Conservation (phyloP, 345 rosid genomes). For the Acer negundo region DNA sequence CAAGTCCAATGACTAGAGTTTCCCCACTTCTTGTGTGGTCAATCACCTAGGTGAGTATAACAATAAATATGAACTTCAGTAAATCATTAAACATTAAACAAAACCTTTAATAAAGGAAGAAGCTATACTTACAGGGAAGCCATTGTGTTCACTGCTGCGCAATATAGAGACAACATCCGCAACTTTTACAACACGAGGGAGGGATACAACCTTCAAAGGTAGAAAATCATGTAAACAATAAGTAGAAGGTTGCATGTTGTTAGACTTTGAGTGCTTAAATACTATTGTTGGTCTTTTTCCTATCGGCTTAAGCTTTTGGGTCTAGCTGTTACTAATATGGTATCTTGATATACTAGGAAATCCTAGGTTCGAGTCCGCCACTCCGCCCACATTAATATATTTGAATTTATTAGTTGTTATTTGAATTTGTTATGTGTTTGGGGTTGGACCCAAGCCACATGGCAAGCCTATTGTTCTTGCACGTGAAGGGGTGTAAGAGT, state of each 20-base stretch:
- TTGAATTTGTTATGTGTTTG: no score
- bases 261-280: no score
- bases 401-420: no score
- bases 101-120: slow-evolving; percentile 14
- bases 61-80: slow-evolving; percentile 13
- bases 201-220: slow-evolving; percentile 68
- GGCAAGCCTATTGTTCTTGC: no score
- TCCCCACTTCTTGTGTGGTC: slow-evolving; percentile 92
- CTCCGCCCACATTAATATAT: no score
- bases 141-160: slow-evolving; percentile 84
- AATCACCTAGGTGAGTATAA: slow-evolving; percentile 54
- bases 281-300: no score
- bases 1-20: slow-evolving; percentile 84
- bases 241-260: slow-evolving; percentile 1
- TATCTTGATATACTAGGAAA: no score
- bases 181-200: slow-evolving; percentile 86
- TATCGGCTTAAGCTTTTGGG: no score
- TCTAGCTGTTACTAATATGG: no score
- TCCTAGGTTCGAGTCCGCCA: no score
- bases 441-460: no score
- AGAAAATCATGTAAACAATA: slow-evolving; percentile 2
- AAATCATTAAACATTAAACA: slow-evolving; percentile 8
- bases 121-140: slow-evolving; percentile 74
- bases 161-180: slow-evolving; percentile 83
- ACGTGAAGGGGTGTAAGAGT: no score